A percentile compares a stretch with the other conserved stretches of the same genome.
Conservation (phyloP, 2,329 filamentous ascomycete species). For the Cryphonectria naterciae region DNA sequence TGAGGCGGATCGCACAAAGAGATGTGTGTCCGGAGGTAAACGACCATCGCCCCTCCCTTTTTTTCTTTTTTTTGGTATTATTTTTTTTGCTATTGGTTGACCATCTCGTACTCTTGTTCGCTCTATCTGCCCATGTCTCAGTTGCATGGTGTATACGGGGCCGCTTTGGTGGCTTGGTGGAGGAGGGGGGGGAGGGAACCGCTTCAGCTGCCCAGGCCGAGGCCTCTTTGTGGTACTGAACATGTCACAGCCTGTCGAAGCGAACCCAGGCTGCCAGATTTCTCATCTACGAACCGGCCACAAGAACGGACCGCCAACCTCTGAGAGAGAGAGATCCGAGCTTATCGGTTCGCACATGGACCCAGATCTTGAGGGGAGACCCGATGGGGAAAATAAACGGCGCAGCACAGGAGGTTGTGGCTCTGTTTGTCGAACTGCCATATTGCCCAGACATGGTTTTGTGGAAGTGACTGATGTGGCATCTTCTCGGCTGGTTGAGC, state of each 20-base stretch:
- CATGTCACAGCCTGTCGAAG: neutral
- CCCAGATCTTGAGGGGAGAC: neutral
- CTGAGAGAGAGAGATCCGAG: neutral
- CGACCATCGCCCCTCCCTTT: neutral
- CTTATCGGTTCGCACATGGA: neutral
- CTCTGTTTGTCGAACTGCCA: neutral
- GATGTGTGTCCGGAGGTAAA: neutral
- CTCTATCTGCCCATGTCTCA: neutral
- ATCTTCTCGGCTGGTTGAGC: neutral
- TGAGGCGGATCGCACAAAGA: neutral
- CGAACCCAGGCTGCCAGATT: neutral
- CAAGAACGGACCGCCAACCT: neutral
- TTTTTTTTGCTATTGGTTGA: neutral
- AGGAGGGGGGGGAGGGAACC: neutral
- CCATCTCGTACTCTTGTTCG: neutral
- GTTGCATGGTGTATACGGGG: neutral
- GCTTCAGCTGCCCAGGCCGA: constrained; percentile 3
- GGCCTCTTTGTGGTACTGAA: neutral
- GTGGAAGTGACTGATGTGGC: neutral
- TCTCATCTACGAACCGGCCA: neutral
- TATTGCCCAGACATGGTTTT: neutral
- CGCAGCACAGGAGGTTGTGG: neutral
- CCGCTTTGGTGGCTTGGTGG: neutral
- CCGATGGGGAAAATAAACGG: neutral
- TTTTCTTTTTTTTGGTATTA: neutral